phyloP scores from a whole-genome alignment of 225 moss, liverwort and hornwort genomes.

The Climacium dendroides region DNA sequence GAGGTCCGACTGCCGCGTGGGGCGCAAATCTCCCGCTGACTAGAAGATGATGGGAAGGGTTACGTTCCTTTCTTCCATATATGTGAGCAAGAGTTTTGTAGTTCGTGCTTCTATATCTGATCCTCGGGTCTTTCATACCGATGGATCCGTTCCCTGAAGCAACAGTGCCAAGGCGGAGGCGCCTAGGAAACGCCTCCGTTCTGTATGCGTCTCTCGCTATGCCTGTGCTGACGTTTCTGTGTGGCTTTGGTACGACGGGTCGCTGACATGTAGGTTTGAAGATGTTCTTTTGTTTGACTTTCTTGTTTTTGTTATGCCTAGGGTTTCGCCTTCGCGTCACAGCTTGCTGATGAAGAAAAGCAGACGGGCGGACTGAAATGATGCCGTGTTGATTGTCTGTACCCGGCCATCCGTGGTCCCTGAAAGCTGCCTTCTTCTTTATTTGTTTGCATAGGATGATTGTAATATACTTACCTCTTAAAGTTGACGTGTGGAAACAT shows the following conservation, averaged over 20 bases:
- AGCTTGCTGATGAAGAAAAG: conserved; percentile 33
- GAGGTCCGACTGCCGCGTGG: conserved; percentile 22
- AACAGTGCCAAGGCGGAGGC: not conserved
- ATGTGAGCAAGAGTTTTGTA: not conserved
- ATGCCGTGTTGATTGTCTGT: conserved; percentile 51
- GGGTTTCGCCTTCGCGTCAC: not conserved
- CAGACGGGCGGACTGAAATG: conserved; percentile 51
- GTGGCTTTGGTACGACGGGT: conserved; percentile 13
- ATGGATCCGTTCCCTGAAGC: conserved; percentile 33
- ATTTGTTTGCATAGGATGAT: not conserved
- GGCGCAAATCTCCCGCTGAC: not conserved
- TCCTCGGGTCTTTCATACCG: conserved; percentile 6
- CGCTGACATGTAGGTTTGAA: not conserved
- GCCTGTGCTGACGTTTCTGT: not conserved
- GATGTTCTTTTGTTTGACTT: accelerated
- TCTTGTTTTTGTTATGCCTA: accelerated
- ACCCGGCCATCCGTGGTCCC: not conserved
- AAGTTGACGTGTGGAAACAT: not conserved
- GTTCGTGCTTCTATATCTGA: conserved; percentile 15
- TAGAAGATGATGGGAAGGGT: conserved; percentile 10
- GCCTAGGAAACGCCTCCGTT: conserved; percentile 15
- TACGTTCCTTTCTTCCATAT: not conserved
- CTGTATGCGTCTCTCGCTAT: conserved; percentile 13
- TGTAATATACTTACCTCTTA: not conserved
- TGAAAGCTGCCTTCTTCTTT: not conserved